These are phyloP conservation scores for Gillenia trifoliata DNA, from an alignment of 306 rosid genomes.

Conservation along the genomic window DNA sequence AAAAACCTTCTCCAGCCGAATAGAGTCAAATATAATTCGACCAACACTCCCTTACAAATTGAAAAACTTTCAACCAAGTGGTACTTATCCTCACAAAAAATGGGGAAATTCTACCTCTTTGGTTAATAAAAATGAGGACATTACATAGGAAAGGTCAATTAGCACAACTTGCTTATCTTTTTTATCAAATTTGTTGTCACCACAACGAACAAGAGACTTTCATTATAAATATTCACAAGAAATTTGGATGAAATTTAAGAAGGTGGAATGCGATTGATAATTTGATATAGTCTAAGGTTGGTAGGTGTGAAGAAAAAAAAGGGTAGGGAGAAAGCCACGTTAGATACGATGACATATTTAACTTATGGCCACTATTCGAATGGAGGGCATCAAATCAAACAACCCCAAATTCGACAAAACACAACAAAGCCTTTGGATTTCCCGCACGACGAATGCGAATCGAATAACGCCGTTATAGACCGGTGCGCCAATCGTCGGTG, in stretches of 20 bases:
- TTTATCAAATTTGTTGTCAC: neutral
- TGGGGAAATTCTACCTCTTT: no score
- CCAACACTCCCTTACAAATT: no score
- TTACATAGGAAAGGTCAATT: neutral
- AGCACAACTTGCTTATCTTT: neutral
- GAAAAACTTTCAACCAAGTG: no score
- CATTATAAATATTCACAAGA: neutral
- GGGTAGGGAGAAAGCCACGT: constrained; percentile 30
- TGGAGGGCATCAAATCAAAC: neutral
- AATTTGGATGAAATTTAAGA: neutral
- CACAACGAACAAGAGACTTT: neutral
- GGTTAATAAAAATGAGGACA: neutral
- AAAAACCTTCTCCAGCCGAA: no score
- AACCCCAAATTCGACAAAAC: neutral
- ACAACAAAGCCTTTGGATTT: neutral
- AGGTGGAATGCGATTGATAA: neutral
- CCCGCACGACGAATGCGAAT: neutral
- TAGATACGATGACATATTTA: constrained; percentile 4
- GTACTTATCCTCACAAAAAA: no score
- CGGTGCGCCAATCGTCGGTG: neutral
- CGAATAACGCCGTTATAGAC: neutral
- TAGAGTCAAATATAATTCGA: no score
- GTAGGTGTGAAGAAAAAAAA: neutral
- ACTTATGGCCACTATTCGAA: neutral
- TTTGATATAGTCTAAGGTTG: neutral